Evolutionary conservation across 2,329 filamentous ascomycete species (phyloP), one percentile per base, ranked within the genome.

Genomic region (Chalaropsis thielavioides): DNA sequence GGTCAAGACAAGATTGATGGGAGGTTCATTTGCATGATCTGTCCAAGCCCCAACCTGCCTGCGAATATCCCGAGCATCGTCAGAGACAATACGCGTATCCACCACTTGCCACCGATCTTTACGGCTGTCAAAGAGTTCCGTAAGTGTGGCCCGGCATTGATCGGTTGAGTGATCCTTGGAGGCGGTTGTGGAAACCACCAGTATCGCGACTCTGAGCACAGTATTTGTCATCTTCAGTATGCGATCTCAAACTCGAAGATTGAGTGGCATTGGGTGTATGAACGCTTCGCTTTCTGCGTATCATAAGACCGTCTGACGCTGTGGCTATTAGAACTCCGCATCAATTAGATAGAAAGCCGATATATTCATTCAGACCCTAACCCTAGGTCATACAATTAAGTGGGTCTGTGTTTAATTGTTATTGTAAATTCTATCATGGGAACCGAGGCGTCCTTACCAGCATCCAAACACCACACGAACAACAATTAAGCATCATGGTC

Each of bases 181-280:
- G 5, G 92, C 94, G 5, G 94, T 99, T 62, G 95, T 95, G 0
- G 94, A 97, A 46, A 99, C 81, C 69, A 97, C 82, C 64, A 99
- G 80, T 61, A 99, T 86, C 7, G 88, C 89, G 41, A 86, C 87
- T 72, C 79, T 87, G 13, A 97, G 78, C 64, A 78, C 71, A 58
- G 70, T 66, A 46, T 24, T 15, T 15, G 75, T 72, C 77, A 79
- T 79, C 54, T 13, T 58, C 61, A 27, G 22, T 27, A 7, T 49
- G 13, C 13, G 31, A 15, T 58, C 17, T 3, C 19, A 27, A 3
- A 2, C 22, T 31, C 24, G 5, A 15, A 31, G 22, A 17, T 31
- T 2, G 10, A 10, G 35, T 38, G 35, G 10, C 6, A 8, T 38
- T 38, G 35, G 10, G 35, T 38, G 8, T 1, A 10, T 38, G 6